These are phyloP conservation scores for Alternaria sp. DNA, from an alignment of 2,329 filamentous ascomycete species.

Conservation along the genomic window DNA sequence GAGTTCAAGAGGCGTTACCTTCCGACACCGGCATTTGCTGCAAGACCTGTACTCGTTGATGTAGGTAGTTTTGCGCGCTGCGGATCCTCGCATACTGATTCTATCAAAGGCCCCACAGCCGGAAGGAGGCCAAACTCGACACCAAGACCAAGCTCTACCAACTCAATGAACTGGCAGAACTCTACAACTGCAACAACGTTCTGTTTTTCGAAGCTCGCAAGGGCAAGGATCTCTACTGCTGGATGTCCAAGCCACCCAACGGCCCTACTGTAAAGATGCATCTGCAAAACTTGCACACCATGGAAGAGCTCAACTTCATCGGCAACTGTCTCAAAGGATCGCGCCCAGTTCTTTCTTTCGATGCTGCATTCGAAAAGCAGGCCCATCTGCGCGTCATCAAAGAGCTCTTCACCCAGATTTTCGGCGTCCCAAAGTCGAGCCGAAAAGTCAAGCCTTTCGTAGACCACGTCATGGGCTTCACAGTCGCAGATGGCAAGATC, in stretches of 20 bases:
- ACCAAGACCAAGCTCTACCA: conserved; percentile 82
- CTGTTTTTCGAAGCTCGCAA: conserved; percentile 97
- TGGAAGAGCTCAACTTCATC: conserved; percentile 95
- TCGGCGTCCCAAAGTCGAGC: conserved; percentile 88
- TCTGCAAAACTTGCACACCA: conserved; percentile 88
- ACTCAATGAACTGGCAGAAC: conserved; percentile 60
- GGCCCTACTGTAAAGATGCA: conserved; percentile 79
- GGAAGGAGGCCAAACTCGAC: conserved; percentile 96
- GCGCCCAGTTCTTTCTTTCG: conserved; percentile 89
- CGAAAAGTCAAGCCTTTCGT: conserved; percentile 94
- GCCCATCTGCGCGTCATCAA: conserved; percentile 85
- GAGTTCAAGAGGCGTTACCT: conserved; percentile 90
- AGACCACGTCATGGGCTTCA: conserved; percentile 94
- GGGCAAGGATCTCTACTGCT: conserved; percentile 91
- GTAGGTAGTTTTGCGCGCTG: conserved; percentile 24
- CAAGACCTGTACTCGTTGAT: conserved; percentile 88
- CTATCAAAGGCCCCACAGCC: conserved; percentile 71
- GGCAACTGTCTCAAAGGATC: conserved; percentile 97
- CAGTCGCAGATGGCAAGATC: conserved; percentile 88
- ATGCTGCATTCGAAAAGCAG: conserved; percentile 81
- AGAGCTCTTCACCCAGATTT: conserved; percentile 87
- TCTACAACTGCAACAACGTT: conserved; percentile 94
- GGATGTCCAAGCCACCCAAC: conserved; percentile 90
- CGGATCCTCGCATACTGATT: conserved; percentile 16
- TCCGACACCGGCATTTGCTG: conserved; percentile 91